These are phyloP conservation scores for Berkeleyomyces rouxiae DNA, from an alignment of 2,329 filamentous ascomycete genomes.

Conservation along the genomic window DNA sequence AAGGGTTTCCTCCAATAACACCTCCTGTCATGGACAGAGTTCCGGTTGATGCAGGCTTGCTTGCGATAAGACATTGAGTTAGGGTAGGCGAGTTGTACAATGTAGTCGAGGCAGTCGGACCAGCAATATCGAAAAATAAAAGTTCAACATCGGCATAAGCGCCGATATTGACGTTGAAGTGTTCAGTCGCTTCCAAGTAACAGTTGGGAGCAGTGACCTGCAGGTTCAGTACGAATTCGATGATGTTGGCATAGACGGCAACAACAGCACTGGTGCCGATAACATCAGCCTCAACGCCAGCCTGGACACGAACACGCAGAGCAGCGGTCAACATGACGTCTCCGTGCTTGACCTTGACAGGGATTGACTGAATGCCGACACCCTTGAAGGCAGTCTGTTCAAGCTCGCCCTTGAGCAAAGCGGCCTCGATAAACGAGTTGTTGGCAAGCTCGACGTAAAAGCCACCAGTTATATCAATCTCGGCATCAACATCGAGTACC, in stretches of 20 bases:
- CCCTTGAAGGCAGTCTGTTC: slow-evolving; percentile 29
- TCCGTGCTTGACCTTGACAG: slow-evolving; percentile 31
- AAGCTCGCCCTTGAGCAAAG: slow-evolving; percentile 28
- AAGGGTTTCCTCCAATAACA: not conserved
- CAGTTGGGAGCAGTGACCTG: slow-evolving; percentile 22
- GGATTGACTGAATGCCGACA: slow-evolving; percentile 28
- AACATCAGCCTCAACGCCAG: slow-evolving; percentile 24
- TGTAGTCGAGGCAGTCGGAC: slow-evolving; percentile 26
- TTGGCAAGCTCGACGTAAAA: slow-evolving; percentile 34
- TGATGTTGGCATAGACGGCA: slow-evolving; percentile 33
- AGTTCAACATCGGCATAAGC: slow-evolving; percentile 23
- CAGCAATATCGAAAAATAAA: slow-evolving; percentile 24
- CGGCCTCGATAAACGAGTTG: slow-evolving; percentile 25
- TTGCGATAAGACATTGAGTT: slow-evolving; percentile 22
- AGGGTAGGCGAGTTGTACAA: slow-evolving; percentile 23
- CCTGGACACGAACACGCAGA: slow-evolving; percentile 33
- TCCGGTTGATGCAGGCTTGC: slow-evolving; percentile 6
- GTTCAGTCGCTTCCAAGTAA: slow-evolving; percentile 21
- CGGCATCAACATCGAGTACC: slow-evolving; percentile 30
- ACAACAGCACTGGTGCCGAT: slow-evolving; percentile 28
- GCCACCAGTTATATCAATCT: slow-evolving; percentile 34
- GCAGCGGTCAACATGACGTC: slow-evolving; percentile 31
- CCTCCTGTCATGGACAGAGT: not conserved
- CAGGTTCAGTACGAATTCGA: slow-evolving; percentile 33
- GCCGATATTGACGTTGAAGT: slow-evolving; percentile 25